phyloP scores from a whole-genome alignment of 2,329 filamentous ascomycete genomes.

The Botryotinia globosa region DNA sequence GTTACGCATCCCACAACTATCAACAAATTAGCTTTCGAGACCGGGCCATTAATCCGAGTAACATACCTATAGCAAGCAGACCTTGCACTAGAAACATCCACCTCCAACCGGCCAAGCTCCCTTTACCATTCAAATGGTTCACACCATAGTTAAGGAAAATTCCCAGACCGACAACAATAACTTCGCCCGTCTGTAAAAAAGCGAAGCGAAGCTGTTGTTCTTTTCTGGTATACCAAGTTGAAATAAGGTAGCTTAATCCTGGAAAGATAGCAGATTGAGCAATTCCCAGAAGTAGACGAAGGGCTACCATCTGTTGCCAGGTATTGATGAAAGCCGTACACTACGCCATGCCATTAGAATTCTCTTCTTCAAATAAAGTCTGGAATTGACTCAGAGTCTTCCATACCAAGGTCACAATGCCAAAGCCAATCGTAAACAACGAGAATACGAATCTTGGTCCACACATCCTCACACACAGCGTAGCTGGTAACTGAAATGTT shows the following conservation, averaged over 20 bases:
- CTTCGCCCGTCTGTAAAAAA: conserved; percentile 65
- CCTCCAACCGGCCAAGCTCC: conserved; percentile 57
- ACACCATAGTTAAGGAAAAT: conserved; percentile 57
- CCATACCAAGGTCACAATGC: conserved; percentile 56
- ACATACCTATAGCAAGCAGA: conserved; percentile 48
- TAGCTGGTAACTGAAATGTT: conserved; percentile 66
- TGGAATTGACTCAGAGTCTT: neutral
- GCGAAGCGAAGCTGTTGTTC: conserved; percentile 52
- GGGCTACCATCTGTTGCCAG: conserved; percentile 67
- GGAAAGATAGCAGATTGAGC: conserved; percentile 56
- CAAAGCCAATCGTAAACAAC: conserved; percentile 57
- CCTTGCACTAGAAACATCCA: conserved; percentile 61
- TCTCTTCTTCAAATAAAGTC: neutral
- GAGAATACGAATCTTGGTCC: conserved; percentile 64
- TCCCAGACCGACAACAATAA: conserved; percentile 51
- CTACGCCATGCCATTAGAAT: conserved; percentile 22
- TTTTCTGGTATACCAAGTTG: conserved; percentile 37
- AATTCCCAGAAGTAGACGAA: conserved; percentile 64
- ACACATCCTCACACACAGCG: conserved; percentile 61
- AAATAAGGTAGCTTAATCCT: conserved; percentile 50
- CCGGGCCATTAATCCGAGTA: neutral
- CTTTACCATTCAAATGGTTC: conserved; percentile 58
- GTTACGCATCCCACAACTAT: conserved; percentile 48
- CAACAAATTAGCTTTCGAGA: conserved; percentile 17
- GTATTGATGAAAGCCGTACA: conserved; percentile 65